Base-by-base conservation (phyloP, 2,329 filamentous ascomycete genomes). In the Aspergillus arachidicola region DNA sequence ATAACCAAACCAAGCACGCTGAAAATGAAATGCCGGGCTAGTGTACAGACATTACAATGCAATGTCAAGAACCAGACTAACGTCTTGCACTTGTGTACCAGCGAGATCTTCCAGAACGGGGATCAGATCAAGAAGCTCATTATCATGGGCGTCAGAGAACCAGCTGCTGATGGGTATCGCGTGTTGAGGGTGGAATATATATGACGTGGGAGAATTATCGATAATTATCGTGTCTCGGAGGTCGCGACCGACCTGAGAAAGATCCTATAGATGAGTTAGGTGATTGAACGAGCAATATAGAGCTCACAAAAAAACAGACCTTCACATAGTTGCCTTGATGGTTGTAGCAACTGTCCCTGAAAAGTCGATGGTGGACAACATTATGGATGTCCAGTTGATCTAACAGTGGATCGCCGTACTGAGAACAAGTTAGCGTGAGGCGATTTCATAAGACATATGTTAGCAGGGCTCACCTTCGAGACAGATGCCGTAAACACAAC, bases 251-350 rank as follows among this genome's bases (percentile, higher is more conserved):
- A 99, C 91, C 84, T 98, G 95, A 54, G 95, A 98, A 60, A 99
- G 87, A 77, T 99, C 95, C 86, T 88, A 65, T 26, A 61, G n/a
- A 32, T 53, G 56, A 54, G 61, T 70, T 61, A 73, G 64, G 28
- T 54, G 26, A 12, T 3, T 53, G 32, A 26, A 38, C 28, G 21
- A 19, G 28, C 6, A 32, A 43, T 41, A 21, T 10, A 14, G 53
- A 23, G 14, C 7, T 19, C 21, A n/a, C 10, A 23, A 54, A n/a
- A 54, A 23, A 16, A 67, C 75, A 61, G 63, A 81, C 86, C 83
- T 99, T 99, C 78, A 99, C 95, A 72, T 99, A 99, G 79, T 99
- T 99, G 71, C 95, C 95, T 82, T 98, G 95, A 77, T 99, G 95
- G 77, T 99, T 99, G 81, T 97, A 98, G 81, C 95, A 99, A 79